Evolutionary conservation across 805 yeast genomes (phyloP).

Genomic region (Wickerhamomyces chaumierensis): DNA sequence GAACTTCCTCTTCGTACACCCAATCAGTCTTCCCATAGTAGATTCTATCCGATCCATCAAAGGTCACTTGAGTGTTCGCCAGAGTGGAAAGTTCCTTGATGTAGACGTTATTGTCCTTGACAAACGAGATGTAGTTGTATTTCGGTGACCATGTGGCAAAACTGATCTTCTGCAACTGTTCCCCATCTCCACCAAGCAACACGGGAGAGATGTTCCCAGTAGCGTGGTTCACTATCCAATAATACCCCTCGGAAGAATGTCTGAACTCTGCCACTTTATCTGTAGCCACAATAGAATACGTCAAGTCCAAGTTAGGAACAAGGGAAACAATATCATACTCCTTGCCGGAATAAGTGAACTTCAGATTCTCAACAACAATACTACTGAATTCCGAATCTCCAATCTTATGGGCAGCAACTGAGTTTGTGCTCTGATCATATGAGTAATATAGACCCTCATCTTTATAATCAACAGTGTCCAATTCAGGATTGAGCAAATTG

Average conservation of each 20-base stretch:
- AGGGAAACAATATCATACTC: slow-evolving; percentile 6
- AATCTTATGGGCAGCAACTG: slow-evolving; percentile 9
- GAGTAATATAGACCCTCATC: slow-evolving; percentile 17
- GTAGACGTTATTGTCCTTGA: slow-evolving; percentile 55
- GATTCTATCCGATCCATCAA: slow-evolving; percentile 54
- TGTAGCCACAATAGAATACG: slow-evolving; percentile 37
- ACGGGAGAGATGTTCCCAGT: slow-evolving; percentile 18
- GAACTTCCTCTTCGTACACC: slow-evolving; percentile 90
- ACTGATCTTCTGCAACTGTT: slow-evolving; percentile 23
- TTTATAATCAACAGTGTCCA: not conserved
- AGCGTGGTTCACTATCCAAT: slow-evolving; percentile 28
- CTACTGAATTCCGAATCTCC: slow-evolving; percentile 5
- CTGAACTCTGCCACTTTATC: slow-evolving; percentile 43
- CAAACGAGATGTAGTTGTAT: slow-evolving; percentile 53
- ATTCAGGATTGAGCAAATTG: slow-evolving; percentile 10
- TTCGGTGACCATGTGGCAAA: slow-evolving; percentile 66
- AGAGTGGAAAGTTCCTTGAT: slow-evolving; percentile 27
- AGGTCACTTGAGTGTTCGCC: slow-evolving; percentile 34
- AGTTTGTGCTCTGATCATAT: slow-evolving; percentile 1
- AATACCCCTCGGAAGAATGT: slow-evolving; percentile 32
- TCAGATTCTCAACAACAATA: slow-evolving; percentile 1
- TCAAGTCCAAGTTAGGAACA: slow-evolving; percentile 14
- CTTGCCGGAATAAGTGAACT: slow-evolving; percentile 6
- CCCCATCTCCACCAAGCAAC: slow-evolving; percentile 15
- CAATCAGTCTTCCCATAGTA: slow-evolving; percentile 87